Percentiles rank a stretch among this genome's conserved stretches.
phyloP scores from a whole-genome alignment of 495 filamentous ascomycete species.

The Haplographium delicatum region DNA sequence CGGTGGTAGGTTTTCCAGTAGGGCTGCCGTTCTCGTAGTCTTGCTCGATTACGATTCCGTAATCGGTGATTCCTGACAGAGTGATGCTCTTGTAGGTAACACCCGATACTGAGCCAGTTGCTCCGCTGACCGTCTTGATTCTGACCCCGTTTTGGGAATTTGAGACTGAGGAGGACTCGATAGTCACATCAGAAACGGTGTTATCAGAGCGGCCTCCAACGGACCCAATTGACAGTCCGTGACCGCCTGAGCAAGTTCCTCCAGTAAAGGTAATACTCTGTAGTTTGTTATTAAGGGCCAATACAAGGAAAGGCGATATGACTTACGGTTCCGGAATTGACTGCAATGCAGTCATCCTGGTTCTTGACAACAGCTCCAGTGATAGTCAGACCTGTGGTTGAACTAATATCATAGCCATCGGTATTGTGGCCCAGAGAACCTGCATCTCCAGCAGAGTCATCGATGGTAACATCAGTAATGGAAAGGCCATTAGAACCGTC shows the following conservation, averaged over 20 bases:
- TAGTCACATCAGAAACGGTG: conserved; percentile 50
- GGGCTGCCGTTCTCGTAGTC: conserved; percentile 62
- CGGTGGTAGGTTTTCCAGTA: conserved; percentile 53
- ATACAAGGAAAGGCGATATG: background rate
- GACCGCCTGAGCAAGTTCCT: conserved; percentile 52
- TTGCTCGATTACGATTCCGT: conserved; percentile 65
- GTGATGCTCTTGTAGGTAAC: conserved; percentile 56
- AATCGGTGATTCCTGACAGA: conserved; percentile 51
- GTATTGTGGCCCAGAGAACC: conserved; percentile 52
- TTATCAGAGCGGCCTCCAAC: conserved; percentile 60
- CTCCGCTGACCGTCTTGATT: conserved; percentile 55
- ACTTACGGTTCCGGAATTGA: conserved; percentile 49
- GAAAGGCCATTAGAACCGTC: conserved; percentile 43
- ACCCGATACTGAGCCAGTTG: conserved; percentile 51
- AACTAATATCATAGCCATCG: conserved; percentile 59
- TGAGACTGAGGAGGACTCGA: conserved; percentile 44
- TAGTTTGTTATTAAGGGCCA: background rate
- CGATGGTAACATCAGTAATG: conserved; percentile 40
- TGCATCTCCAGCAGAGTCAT: conserved; percentile 49
- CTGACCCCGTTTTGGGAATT: conserved; percentile 54
- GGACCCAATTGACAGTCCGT: conserved; percentile 66
- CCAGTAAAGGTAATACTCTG: conserved; percentile 44
- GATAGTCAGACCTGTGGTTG: conserved; percentile 44
- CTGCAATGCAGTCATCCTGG: conserved; percentile 61
- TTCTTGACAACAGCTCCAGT: conserved; percentile 51